Evolutionary conservation across 139 green algal species (phyloP).

Genomic region (Coelastrella sp.): DNA sequence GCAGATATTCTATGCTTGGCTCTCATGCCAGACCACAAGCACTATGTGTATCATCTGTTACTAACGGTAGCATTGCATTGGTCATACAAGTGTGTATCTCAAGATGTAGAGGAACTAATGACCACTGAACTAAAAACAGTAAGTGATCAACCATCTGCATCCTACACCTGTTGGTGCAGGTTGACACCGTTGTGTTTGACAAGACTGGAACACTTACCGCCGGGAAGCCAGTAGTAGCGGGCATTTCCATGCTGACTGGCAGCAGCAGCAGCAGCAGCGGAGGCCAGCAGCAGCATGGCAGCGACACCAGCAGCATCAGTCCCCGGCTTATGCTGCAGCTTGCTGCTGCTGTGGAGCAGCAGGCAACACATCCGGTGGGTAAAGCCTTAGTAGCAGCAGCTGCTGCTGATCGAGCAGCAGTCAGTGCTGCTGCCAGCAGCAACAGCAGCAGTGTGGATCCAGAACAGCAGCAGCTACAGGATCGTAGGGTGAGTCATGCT

Average conservation of each 20-base stretch:
- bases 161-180: conserved; percentile 39
- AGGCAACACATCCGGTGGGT: conserved; percentile 85
- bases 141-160: too few relatives aligned
- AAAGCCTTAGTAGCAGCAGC: conserved; percentile 53
- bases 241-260: conserved; percentile 30
- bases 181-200: conserved; percentile 94
- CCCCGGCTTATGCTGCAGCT: conserved; percentile 70
- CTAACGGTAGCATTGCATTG: too few relatives aligned
- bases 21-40: too few relatives aligned
- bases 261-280: conserved; percentile 3
- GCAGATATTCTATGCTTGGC: too few relatives aligned
- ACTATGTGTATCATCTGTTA: too few relatives aligned
- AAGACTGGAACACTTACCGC: conserved; percentile 96
- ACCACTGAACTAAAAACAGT: too few relatives aligned
- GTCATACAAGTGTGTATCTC: too few relatives aligned
- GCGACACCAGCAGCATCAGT: conserved; percentile 9
- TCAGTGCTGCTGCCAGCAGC: conserved; percentile 26
- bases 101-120: too few relatives aligned
- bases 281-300: neutral
- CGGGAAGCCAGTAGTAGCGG: conserved; percentile 79
- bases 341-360: conserved; percentile 81
- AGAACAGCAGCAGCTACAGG: conserved; percentile 58
- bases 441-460: conserved; percentile 42
- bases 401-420: conserved; percentile 18
- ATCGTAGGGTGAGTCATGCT: conserved; percentile 39